Evolutionary conservation across 2,329 filamentous ascomycete species (phyloP).

Genomic region (Penicillium paneum): DNA sequence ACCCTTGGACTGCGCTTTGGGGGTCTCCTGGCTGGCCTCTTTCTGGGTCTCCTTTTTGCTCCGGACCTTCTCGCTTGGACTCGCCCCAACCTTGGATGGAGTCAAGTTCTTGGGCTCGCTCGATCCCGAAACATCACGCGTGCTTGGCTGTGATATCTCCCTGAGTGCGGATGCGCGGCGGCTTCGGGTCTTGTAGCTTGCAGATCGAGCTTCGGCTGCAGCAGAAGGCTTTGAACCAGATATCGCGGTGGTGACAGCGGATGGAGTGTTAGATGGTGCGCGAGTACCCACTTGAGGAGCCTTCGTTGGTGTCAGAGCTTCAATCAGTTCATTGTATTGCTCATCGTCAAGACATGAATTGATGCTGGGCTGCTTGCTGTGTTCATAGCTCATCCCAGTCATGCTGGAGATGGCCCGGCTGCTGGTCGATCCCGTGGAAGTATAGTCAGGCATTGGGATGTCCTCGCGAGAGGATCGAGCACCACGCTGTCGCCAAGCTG

Average conservation of each 20-base stretch:
- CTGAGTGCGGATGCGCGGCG: conserved; percentile 23
- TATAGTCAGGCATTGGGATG: conserved; percentile 50
- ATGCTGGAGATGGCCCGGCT: conserved; percentile 43
- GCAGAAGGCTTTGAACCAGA: conserved; percentile 28
- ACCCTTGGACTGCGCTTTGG: conserved; percentile 6
- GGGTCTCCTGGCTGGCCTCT: conserved; percentile 24
- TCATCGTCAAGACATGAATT: conserved; percentile 36
- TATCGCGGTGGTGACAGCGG: conserved; percentile 17
- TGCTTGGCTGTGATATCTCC: conserved; percentile 30
- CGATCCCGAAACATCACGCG: conserved; percentile 34
- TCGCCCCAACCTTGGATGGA: conserved; percentile 28
- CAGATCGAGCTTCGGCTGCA: conserved; percentile 29
- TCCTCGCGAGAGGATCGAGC: conserved; percentile 44
- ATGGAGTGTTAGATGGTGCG: conserved; percentile 32
- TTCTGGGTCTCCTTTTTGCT: conserved; percentile 33
- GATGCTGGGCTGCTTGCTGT: conserved; percentile 41
- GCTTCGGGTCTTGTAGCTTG: conserved; percentile 22
- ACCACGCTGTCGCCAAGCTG: conserved; percentile 28
- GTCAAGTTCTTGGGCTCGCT: conserved; percentile 27
- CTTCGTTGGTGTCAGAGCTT: conserved; percentile 39
- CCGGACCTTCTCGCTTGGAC: conserved; percentile 32
- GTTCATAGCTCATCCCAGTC: conserved; percentile 42
- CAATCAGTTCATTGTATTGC: conserved; percentile 36
- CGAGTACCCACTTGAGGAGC: conserved; percentile 25
- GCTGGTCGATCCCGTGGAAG: conserved; percentile 36